phyloP scores from a whole-genome alignment of 345 rosid genomes.

The Sapria himalayana region DNA sequence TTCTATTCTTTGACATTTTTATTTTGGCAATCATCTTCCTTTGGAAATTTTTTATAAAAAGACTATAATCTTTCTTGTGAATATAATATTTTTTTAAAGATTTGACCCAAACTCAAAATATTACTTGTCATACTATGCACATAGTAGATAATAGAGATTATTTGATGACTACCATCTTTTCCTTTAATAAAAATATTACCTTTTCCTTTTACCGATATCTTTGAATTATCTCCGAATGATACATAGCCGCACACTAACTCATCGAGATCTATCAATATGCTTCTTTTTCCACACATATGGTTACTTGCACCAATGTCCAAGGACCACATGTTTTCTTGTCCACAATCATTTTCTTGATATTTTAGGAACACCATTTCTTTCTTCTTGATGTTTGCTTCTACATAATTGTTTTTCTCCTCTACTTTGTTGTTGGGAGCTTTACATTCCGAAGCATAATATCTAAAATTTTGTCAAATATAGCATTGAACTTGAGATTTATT shows the following conservation, averaged over 20 bases:
- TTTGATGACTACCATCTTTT: background rate
- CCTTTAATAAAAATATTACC: background rate
- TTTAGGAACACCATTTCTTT: background rate
- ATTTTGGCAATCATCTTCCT: too few species aligned
- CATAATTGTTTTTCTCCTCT: background rate
- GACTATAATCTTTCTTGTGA: too few species aligned
- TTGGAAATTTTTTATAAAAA: too few species aligned
- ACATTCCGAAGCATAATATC: slow-evolving; percentile 8
- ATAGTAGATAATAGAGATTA: slow-evolving; percentile 1
- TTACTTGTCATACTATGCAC: background rate
- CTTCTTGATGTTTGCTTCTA: background rate
- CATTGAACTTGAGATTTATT: background rate
- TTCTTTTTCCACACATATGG: background rate
- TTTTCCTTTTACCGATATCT: slow-evolving; percentile 2
- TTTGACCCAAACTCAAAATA: too few species aligned
- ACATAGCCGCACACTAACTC: background rate
- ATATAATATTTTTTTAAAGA: background rate
- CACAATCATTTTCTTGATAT: background rate
- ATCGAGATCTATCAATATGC: slow-evolving; percentile 2
- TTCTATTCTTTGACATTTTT: background rate
- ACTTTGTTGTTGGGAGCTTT: background rate
- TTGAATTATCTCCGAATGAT: slow-evolving; percentile 1
- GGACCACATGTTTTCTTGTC: background rate
- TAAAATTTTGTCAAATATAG: background rate
- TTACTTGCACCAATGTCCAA: background rate